Evolutionary conservation across 2,329 filamentous ascomycete genomes (phyloP).

Genomic region (Trichoderma asperellum): DNA sequence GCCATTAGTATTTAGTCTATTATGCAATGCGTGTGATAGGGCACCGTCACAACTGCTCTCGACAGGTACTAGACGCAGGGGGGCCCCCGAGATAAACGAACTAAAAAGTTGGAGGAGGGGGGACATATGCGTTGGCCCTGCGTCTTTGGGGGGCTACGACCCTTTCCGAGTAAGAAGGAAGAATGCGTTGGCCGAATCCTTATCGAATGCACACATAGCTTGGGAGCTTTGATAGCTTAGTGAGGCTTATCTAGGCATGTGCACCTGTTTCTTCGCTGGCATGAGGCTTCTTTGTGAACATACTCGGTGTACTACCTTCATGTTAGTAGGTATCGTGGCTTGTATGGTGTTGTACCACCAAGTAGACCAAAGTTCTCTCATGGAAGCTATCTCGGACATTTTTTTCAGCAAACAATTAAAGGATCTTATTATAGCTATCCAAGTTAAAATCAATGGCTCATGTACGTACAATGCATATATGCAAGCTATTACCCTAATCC

Average conservation of each 20-base stretch:
- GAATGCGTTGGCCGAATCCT: conserved; percentile 18
- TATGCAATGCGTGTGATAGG: conserved; percentile 11
- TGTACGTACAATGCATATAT: conserved; percentile 5
- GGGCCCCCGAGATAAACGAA: neutral
- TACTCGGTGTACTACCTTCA: neutral
- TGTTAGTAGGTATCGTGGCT: neutral
- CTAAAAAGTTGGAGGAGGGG: neutral
- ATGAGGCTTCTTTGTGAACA: neutral
- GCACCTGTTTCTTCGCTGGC: neutral
- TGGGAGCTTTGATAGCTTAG: neutral
- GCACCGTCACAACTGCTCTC: neutral
- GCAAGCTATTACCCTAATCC: conserved; percentile 4
- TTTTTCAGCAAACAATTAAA: neutral
- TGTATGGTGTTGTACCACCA: neutral
- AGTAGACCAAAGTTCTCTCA: neutral
- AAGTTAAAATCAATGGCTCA: neutral
- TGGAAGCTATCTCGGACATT: neutral
- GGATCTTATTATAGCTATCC: neutral
- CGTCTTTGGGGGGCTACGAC: conserved; percentile 3
- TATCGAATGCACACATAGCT: neutral
- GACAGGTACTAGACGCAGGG: conserved; percentile 6
- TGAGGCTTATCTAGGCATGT: neutral
- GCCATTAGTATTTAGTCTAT: neutral
- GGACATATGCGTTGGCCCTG: conserved; percentile 18
- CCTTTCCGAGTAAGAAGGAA: neutral